Evolutionary conservation across 2,329 filamentous ascomycete genomes (phyloP), one percentile per base, ranked within the genome.

Genomic region (Aspergillus quadricinctus): DNA sequence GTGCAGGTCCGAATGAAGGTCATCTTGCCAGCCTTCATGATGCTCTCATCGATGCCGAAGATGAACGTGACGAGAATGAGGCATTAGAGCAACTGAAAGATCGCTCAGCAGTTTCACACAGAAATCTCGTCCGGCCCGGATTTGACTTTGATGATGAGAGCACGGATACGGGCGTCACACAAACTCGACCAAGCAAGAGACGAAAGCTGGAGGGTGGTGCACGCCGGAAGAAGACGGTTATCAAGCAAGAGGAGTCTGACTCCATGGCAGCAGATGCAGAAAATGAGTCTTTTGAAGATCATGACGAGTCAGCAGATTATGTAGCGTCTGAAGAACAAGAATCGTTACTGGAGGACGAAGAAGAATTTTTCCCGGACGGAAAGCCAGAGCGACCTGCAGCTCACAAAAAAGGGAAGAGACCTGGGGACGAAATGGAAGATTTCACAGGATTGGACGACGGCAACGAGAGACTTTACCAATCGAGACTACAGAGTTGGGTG

Each of bases 371-470:
- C 43, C 65, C 68, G 3, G 69, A 72, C 37, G 68, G 65, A n/a
- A 51, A 56, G n/a, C 65, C 64, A 23, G 63, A 62, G 50, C 58
- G 56, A 48, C 56, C 54, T 14, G 48, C 49, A 7, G 52, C 50
- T 51, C 55, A 55, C 46, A 65, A 64, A 31, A 66, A 66, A 49
- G 55, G 60, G 37, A 57, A 55, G n/a, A 65, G 62, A 46, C 19
- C 79, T 73, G 64, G 71, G 63, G 48, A 69, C 64, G 37, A 76
- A 64, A 58, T 81, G 7, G 82, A 86, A 62, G 83, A 86, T 63
- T 72, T 88, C 29, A 78, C 81, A 11, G 83, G 83, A 2, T 74
- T 97, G 21, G 94, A 99, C 66, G 94, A 99, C 71, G 95, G 94
- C 0, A 88, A 96, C 57, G 92, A 97, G 70, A 77, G 80, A 0